Conservation (phyloP, 129 eudicot species). For the Dittrichia graveolens region DNA sequence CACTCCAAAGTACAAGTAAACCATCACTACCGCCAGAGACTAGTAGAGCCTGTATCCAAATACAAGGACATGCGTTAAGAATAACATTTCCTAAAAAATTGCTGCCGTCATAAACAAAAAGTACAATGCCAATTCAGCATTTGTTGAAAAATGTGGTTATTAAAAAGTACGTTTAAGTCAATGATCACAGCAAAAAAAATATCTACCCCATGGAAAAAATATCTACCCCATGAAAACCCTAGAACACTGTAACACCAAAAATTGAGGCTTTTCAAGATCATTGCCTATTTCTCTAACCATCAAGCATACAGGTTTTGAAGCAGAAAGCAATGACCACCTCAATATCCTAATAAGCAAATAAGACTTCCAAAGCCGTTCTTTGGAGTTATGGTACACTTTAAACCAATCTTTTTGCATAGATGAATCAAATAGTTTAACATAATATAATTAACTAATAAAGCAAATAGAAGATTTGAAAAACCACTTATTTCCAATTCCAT, state of each 20-base stretch:
- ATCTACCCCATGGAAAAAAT: not conserved
- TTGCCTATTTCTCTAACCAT: not conserved
- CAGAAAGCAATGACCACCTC: too few species aligned
- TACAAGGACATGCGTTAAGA: slow-evolving; percentile 22
- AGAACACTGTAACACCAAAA: slow-evolving; percentile 3
- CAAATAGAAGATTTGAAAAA: not conserved
- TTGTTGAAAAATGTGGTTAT: not conserved
- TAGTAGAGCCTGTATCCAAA: slow-evolving; percentile 65
- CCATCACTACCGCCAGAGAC: slow-evolving; percentile 99
- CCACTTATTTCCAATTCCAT: slow-evolving; percentile 7
- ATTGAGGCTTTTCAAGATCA: not conserved
- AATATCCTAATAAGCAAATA: not conserved
- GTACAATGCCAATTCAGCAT: not conserved
- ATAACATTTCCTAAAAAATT: not conserved
- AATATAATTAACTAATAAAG: not conserved
- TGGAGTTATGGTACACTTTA: not conserved
- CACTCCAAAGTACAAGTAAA: slow-evolving; percentile 87
- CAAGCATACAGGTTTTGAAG: not conserved
- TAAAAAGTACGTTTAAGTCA: slow-evolving; percentile 1
- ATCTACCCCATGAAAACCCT: not conserved
- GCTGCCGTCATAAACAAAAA: not conserved
- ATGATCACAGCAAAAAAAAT: not conserved
- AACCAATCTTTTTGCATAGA: not conserved
- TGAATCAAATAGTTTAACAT: not conserved
- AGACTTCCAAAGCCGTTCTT: not conserved